Evolutionary conservation across 164 flowering plant species (phyloP).

Genomic region (Berberis vulgaris): DNA sequence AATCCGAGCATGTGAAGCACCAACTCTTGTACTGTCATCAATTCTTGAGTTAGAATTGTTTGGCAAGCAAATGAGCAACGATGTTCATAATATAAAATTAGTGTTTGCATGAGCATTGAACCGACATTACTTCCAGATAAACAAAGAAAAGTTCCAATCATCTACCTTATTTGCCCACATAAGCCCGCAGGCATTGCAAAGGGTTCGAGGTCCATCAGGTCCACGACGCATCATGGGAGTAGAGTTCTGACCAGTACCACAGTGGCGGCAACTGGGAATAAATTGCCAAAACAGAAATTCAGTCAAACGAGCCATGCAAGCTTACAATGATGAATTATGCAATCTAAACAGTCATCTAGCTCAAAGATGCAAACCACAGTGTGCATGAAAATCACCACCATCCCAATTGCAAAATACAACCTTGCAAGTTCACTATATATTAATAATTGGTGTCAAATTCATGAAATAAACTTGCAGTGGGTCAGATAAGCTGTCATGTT

Average conservation of each 20-base stretch:
- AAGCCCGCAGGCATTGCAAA: constrained; percentile 67
- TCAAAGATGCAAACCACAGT: too few species aligned
- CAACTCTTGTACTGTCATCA: too few species aligned
- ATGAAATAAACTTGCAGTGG: too few species aligned
- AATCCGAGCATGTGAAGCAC: too few species aligned
- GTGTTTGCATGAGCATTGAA: background rate
- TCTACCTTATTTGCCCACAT: constrained; percentile 65
- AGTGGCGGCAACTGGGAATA: constrained; percentile 34
- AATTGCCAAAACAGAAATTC: background rate
- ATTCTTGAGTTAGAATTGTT: too few species aligned
- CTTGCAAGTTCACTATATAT: too few species aligned
- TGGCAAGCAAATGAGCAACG: too few species aligned
- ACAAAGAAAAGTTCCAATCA: background rate
- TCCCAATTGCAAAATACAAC: too few species aligned
- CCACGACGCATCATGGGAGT: constrained; percentile 72
- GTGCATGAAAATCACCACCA: too few species aligned
- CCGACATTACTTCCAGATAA: background rate
- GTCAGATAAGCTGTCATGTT: too few species aligned
- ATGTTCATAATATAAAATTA: background rate
- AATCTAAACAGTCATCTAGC: background rate
- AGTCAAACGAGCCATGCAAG: background rate
- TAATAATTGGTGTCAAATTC: too few species aligned
- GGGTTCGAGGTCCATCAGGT: constrained; percentile 61
- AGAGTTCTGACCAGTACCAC: constrained; percentile 39
- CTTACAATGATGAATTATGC: background rate